Base-by-base conservation (phyloP, 164 flowering plant genomes). In the Macadamia tetraphylla region DNA sequence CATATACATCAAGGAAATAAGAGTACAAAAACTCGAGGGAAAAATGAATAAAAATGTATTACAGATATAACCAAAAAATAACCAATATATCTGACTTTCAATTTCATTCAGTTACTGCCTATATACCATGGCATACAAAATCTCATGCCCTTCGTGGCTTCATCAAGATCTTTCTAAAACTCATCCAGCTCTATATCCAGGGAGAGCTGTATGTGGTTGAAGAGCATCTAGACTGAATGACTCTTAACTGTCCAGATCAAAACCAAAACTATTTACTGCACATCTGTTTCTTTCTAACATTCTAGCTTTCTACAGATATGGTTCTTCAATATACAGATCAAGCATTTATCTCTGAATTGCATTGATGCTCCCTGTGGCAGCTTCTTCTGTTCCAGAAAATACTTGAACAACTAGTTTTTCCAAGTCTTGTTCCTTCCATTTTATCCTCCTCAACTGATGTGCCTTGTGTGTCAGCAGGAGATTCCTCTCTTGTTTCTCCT, bases 341-440 rank as follows among this genome's bases (percentile, higher is more conserved):
- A 65, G 94, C 83, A 70, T 89, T 93, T 59, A 91, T 91, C 69
- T 94, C 97, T 8, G 98, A 85, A 64, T 91, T 87, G 78, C 98
- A 94, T 67, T 86, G 97, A 67, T 92, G 87, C 81, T 92, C 99
- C 77, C 98, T 81, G 79, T 95, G 92, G 80, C 94, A 92, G 82
- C 97, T 92, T 82, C 97, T 88, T 79, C 97, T 77, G 62, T 86
- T 81, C 97, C 97, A 90, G 66, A 92, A 89, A 87, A 92, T 92
- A 75, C 84, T 85, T 10, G 99, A 84, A 67, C 99, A 94, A 30
- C 80, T 90, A 29, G 92, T 85, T 76, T 80, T 90, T 65, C 75
- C 96, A 30, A 89, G 70, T 73, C 90, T 82, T 7, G 88, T 73
- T 43, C 84, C 88, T 57, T 83, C 89, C 29, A 82, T 46, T 81